phyloP scores from a whole-genome alignment of 352 stramenopile genomes.

The Globisporangium echinulatum region DNA sequence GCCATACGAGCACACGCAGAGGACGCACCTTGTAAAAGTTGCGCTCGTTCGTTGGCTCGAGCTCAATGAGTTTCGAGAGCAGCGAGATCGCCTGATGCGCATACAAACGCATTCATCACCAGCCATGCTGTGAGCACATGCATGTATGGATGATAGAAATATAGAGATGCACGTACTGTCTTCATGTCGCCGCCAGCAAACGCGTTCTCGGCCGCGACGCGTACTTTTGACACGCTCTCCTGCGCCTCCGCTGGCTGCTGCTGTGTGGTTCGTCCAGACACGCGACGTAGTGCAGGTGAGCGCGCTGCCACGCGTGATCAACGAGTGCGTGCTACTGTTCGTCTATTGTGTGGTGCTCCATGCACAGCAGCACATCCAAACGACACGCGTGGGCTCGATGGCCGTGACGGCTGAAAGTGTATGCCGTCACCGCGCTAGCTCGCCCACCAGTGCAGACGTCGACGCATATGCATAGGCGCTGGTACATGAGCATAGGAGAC shows the following conservation, averaged over 20 bases:
- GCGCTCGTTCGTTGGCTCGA: conserved; percentile 72
- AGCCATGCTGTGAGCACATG: background rate
- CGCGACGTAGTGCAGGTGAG: too few relatives aligned
- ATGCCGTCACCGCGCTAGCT: too few relatives aligned
- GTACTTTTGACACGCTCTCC: conserved; percentile 50
- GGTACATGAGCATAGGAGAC: background rate
- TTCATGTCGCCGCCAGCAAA: conserved; percentile 79
- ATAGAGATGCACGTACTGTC: conserved; percentile 22
- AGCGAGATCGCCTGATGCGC: conserved; percentile 53
- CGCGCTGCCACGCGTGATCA: background rate
- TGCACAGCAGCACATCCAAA: background rate
- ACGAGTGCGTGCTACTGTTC: background rate
- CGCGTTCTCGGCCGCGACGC: conserved; percentile 69
- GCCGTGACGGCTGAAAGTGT: too few relatives aligned
- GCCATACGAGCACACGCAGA: background rate
- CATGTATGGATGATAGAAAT: background rate
- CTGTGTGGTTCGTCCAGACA: background rate
- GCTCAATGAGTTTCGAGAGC: conserved; percentile 72
- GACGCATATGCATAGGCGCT: background rate
- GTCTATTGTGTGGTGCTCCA: background rate
- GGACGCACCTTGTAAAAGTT: conserved; percentile 68
- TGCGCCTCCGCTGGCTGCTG: conserved; percentile 18
- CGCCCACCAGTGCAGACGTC: too few relatives aligned
- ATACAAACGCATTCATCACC: background rate
- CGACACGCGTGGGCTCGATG: background rate